Evolutionary conservation across 805 yeast genomes (phyloP).

Genomic region (Hanseniaspora singularis): DNA sequence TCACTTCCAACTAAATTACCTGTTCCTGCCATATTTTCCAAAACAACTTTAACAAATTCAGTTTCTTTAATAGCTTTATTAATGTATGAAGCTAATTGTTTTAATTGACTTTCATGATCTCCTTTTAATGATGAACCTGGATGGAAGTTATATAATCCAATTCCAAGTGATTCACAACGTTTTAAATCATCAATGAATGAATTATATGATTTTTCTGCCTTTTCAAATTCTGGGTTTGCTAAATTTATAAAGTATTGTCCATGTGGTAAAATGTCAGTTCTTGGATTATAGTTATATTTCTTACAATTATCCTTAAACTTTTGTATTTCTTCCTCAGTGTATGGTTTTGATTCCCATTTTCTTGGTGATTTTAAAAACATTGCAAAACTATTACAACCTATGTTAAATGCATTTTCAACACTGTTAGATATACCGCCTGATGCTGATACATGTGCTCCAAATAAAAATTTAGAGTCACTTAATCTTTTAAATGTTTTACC

Average conservation of each 20-base stretch:
- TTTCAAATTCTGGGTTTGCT: constrained; percentile 79
- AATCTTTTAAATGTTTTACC: constrained; percentile 33
- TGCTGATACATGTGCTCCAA: constrained; percentile 83
- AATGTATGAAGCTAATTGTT: constrained; percentile 62
- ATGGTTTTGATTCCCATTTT: constrained; percentile 78
- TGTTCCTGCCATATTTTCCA: constrained; percentile 97
- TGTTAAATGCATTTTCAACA: constrained; percentile 43
- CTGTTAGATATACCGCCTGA: constrained; percentile 71
- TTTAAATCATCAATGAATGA: constrained; percentile 76
- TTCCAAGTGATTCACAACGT: constrained; percentile 73
- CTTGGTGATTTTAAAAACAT: constrained; percentile 81
- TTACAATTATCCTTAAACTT: constrained; percentile 56
- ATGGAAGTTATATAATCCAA: constrained; percentile 84
- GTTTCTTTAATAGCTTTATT: constrained; percentile 70
- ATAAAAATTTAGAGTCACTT: constrained; percentile 39
- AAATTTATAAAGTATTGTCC: constrained; percentile 88
- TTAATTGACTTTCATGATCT: constrained; percentile 53
- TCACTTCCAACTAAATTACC: constrained; percentile 80
- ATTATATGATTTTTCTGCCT: constrained; percentile 59
- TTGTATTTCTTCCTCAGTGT: constrained; percentile 51
- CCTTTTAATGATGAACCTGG: constrained; percentile 79
- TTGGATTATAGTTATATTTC: constrained; percentile 53
- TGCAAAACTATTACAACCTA: constrained; percentile 70
- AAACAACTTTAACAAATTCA: constrained; percentile 66
- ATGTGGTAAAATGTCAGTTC: constrained; percentile 78